Conservation (phyloP, 495 filamentous ascomycete species). For the Penicillium odoratum region DNA sequence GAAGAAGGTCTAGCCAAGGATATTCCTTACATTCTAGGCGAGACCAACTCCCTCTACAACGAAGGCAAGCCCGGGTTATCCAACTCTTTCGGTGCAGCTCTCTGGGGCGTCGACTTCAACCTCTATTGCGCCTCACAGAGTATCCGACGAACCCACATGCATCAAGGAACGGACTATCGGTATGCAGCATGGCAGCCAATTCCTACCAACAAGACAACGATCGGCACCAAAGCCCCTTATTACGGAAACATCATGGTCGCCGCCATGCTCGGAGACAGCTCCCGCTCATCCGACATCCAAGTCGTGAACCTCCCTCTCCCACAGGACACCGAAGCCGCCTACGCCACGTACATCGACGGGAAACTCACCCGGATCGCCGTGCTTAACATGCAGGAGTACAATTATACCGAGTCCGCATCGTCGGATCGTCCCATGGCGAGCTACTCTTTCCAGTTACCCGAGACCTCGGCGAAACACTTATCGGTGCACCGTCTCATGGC, state of each 20-base stretch:
- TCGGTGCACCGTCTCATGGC: constrained; percentile 53
- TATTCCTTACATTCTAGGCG: constrained; percentile 62
- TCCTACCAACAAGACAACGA: constrained; percentile 47
- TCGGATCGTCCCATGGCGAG: constrained; percentile 29
- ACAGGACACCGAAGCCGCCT: constrained; percentile 51
- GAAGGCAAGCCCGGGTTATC: constrained; percentile 63
- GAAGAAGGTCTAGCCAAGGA: constrained; percentile 36
- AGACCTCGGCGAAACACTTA: constrained; percentile 15
- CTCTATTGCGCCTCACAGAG: constrained; percentile 56
- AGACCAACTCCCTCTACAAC: constrained; percentile 65
- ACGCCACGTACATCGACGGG: constrained; percentile 55
- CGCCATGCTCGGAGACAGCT: constrained; percentile 42
- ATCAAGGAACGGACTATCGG: constrained; percentile 64
- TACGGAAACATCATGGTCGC: constrained; percentile 65
- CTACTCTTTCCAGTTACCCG: constrained; percentile 50
- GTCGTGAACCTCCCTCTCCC: constrained; percentile 43
- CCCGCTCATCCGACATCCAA: constrained; percentile 15
- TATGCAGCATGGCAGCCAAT: constrained; percentile 62
- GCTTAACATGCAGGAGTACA: constrained; percentile 61
- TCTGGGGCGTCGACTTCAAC: constrained; percentile 69
- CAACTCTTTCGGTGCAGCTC: constrained; percentile 69
- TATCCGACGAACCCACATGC: constrained; percentile 64
- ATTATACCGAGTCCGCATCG: constrained; percentile 46
- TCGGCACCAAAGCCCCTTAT: constrained; percentile 66
- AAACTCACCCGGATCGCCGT: constrained; percentile 52